phyloP scores from a whole-genome alignment of 164 flowering plant species.

The Brasenia schreberi region DNA sequence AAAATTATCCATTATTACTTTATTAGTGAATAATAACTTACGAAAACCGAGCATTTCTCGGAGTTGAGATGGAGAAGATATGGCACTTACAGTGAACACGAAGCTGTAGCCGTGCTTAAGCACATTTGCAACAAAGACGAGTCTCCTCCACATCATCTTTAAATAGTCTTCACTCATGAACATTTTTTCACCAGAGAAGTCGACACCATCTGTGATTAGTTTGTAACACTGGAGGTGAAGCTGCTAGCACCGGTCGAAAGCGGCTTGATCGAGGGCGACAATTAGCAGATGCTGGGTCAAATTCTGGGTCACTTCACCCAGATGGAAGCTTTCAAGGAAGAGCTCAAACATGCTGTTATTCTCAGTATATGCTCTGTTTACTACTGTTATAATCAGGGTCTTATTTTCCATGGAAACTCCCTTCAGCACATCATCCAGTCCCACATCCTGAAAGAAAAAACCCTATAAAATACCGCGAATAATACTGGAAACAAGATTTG shows the following conservation, averaged over 20 bases:
- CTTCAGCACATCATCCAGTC: conserved; percentile 19
- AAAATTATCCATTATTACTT: too few relatives aligned
- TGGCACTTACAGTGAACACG: neutral
- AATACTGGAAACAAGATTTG: neutral
- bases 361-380: conserved; percentile 54
- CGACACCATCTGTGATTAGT: conserved; percentile 42
- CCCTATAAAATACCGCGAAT: neutral
- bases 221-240: conserved; percentile 41
- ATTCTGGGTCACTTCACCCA: conserved; percentile 39
- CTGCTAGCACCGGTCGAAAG: conserved; percentile 44
- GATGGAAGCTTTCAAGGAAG: conserved; percentile 56
- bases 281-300: conserved; percentile 36
- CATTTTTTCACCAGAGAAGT: conserved; percentile 42
- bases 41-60: too few relatives aligned
- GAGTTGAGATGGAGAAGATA: too few relatives aligned
- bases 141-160: conserved; percentile 77
- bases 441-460: neutral
- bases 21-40: too few relatives aligned
- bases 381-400: conserved; percentile 42
- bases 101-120: conserved; percentile 51
- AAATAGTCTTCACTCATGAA: conserved; percentile 57
- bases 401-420: conserved; percentile 27
- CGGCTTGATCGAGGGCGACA: conserved; percentile 42
- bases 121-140: conserved; percentile 32
- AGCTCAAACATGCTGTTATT: conserved; percentile 40